A percentile compares a stretch with the other conserved stretches of the same genome.
Evolutionary conservation across 305 asterid species (phyloP).

Genomic region (Andrographis paniculata): DNA sequence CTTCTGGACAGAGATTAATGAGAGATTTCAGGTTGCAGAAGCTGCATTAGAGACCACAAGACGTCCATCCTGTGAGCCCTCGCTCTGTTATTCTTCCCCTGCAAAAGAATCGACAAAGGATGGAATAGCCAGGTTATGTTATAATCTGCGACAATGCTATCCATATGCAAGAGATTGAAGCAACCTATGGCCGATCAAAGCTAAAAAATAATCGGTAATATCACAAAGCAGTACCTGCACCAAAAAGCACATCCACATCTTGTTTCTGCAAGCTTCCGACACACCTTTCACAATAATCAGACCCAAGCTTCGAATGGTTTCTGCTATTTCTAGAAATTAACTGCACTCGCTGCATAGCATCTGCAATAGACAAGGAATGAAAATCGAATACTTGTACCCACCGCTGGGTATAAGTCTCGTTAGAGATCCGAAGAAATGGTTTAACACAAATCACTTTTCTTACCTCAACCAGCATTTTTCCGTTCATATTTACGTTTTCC

Average conservation of each 20-base stretch:
- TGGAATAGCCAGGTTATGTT: too few relatives aligned
- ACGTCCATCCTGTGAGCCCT: constrained; percentile 95
- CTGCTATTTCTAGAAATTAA: constrained; percentile 69
- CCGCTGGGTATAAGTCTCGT: too few relatives aligned
- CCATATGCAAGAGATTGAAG: too few relatives aligned
- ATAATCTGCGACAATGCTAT: too few relatives aligned
- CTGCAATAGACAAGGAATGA: constrained; percentile 21
- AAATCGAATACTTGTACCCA: too few relatives aligned
- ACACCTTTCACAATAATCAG: constrained; percentile 72
- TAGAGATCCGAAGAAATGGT: too few relatives aligned
- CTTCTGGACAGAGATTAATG: constrained; percentile 16
- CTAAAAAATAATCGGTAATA: too few relatives aligned
- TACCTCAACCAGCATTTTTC: constrained; percentile 83
- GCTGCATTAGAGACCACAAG: constrained; percentile 85
- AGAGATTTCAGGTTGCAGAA: constrained; percentile 53
- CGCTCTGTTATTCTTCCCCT: constrained; percentile 50
- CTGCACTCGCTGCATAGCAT: constrained; percentile 77
- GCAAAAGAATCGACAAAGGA: background rate
- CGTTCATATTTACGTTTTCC: constrained; percentile 69
- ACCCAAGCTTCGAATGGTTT: constrained; percentile 60
- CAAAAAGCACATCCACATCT: too few relatives aligned
- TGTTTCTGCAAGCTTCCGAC: too few relatives aligned
- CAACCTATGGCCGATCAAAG: too few relatives aligned
- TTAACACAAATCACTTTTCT: background rate
- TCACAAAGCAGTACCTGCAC: too few relatives aligned